These are phyloP conservation scores for Canna indica DNA, from an alignment of 176 grass and related monocot species.

Conservation along the genomic window DNA sequence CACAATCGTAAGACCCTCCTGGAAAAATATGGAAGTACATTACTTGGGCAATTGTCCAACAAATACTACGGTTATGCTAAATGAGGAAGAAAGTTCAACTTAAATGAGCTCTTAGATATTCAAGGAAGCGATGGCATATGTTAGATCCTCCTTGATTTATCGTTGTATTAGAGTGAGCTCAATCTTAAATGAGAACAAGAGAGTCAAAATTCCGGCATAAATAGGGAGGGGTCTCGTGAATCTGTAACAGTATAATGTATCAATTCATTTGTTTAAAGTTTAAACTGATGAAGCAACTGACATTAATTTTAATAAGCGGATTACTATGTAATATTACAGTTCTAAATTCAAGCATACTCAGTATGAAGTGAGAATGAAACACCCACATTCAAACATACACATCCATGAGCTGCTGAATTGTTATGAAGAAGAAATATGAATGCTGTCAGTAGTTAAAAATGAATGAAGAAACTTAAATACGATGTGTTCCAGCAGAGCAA, in stretches of 20 bases:
- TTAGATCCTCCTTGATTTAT: too few relatives aligned
- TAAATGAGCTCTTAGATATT: too few relatives aligned
- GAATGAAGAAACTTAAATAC: background rate
- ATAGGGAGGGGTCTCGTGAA: background rate
- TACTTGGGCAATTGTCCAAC: background rate
- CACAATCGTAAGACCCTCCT: conserved; percentile 91
- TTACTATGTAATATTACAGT: background rate
- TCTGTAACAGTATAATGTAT: background rate
- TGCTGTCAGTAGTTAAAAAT: background rate
- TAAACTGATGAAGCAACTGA: background rate
- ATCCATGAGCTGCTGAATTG: background rate
- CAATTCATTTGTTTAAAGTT: background rate
- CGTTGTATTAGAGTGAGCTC: background rate
- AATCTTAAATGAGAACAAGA: background rate
- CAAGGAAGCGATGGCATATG: too few relatives aligned
- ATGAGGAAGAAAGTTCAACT: background rate
- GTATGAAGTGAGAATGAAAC: background rate
- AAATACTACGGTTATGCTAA: background rate
- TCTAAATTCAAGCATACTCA: background rate
- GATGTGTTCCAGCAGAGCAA: background rate
- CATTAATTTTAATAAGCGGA: background rate
- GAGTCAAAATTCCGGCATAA: background rate
- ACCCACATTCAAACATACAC: background rate
- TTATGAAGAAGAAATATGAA: background rate
- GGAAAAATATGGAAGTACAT: conserved; percentile 15